A percentile compares a stretch with the other conserved stretches of the same genome.
Evolutionary conservation across 129 eudicot species (phyloP).

Genomic region (Artemisia annua): DNA sequence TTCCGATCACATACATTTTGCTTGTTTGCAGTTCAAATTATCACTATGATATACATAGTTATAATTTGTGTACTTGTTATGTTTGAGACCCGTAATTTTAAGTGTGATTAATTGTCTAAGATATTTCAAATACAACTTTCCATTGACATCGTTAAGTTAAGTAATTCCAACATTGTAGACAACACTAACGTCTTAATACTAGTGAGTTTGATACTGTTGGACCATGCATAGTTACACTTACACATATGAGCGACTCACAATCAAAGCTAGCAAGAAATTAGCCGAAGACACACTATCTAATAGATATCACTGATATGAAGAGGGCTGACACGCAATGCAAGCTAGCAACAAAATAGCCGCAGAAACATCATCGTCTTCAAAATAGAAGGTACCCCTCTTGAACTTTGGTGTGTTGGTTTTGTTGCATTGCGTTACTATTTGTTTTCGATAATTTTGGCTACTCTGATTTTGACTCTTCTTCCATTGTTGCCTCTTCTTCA

Average conservation of each 20-base stretch:
- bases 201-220: no score
- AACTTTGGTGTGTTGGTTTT: conserved; percentile 70
- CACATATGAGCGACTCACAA: conserved; percentile 16
- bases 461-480: conserved; percentile 35
- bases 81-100: neutral
- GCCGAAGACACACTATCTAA: conserved; percentile 11
- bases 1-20: neutral
- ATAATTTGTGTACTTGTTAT: neutral
- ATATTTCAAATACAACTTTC: neutral
- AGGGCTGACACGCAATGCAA: conserved; percentile 55
- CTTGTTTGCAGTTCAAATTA: neutral
- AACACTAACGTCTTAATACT: neutral
- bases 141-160: neutral
- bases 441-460: conserved; percentile 28
- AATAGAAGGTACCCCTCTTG: conserved; percentile 64
- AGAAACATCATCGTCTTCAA: conserved; percentile 72
- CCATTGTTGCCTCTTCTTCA: conserved; percentile 42
- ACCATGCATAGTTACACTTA: conserved; percentile 24
- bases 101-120: neutral
- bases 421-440: conserved; percentile 50
- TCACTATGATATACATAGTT: neutral
- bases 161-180: neutral
- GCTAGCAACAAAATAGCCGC: conserved; percentile 77
- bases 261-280: conserved; percentile 30
- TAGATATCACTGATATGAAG: conserved; percentile 11